phyloP scores from a whole-genome alignment of 2,329 filamentous ascomycete genomes.

The Ophiognomonia clavigignenti-juglandacearum region DNA sequence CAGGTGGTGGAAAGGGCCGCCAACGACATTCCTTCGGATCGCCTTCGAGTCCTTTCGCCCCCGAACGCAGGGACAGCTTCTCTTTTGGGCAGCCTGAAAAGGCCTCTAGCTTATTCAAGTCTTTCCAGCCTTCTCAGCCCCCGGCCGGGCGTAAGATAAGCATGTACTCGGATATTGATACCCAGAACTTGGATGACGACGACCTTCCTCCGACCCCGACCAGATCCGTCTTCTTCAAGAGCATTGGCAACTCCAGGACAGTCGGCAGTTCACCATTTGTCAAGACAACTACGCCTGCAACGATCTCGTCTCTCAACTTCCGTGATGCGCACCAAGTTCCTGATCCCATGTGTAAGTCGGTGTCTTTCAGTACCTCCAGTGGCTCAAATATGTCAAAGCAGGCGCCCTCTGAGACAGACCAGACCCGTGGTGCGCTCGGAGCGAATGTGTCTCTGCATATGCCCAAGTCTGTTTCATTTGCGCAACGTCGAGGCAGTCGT shows the following conservation, averaged over 20 bases:
- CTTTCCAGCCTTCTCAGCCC: conserved; percentile 54
- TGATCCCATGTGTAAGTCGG: conserved; percentile 38
- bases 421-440: conserved; percentile 22
- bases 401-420: conserved; percentile 19
- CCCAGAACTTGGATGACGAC: conserved; percentile 37
- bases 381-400: conserved; percentile 17
- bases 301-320: conserved; percentile 35
- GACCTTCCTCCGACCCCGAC: conserved; percentile 91
- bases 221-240: conserved; percentile 53
- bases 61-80: conserved; percentile 33
- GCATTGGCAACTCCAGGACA: conserved; percentile 19
- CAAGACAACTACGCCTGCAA: conserved; percentile 22
- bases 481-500: conserved; percentile 29
- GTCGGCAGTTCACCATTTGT: conserved; percentile 18
- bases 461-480: conserved; percentile 29
- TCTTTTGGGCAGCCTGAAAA: conserved; percentile 49
- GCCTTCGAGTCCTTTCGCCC: conserved; percentile 71
- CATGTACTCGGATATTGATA: conserved; percentile 64
- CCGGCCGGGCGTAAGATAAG: conserved; percentile 55
- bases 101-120: conserved; percentile 63
- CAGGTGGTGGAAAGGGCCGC: conserved; percentile 55
- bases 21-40: conserved; percentile 70
- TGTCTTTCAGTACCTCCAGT: conserved; percentile 24
- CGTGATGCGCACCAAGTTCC: conserved; percentile 21
- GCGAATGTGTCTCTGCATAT: conserved; percentile 23